A percentile compares a stretch with the other conserved stretches of the same genome.
These are phyloP conservation scores for Fusarium sp. DNA, from an alignment of 2,329 filamentous ascomycete species.

Conservation along the genomic window DNA sequence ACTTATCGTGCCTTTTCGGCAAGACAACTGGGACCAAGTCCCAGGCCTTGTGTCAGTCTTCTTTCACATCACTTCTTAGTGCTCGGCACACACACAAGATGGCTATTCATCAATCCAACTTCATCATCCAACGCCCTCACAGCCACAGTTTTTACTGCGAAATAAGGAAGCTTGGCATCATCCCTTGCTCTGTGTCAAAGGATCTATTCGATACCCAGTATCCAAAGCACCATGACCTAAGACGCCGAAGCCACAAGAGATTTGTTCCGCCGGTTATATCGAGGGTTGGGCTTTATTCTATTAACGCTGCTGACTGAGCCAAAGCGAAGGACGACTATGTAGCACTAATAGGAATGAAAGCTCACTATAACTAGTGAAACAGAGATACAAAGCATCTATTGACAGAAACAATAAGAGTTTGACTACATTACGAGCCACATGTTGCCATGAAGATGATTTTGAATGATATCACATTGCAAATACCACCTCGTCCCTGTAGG, in stretches of 20 bases:
- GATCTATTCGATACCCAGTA: neutral
- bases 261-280: too few species aligned
- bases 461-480: neutral
- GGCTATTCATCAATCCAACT: neutral
- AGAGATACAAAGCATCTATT: neutral
- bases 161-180: neutral
- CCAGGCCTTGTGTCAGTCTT: neutral
- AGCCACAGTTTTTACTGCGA: neutral
- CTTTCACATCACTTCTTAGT: neutral
- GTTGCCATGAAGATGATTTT: neutral
- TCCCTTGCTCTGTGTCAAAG: neutral
- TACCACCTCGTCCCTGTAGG: neutral
- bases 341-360: too few species aligned
- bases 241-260: neutral
- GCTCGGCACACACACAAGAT: neutral
- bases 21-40: neutral
- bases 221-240: neutral
- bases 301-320: too few species aligned
- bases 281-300: too few species aligned
- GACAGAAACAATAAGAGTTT: neutral
- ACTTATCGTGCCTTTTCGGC: neutral
- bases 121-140: neutral
- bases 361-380: too few species aligned
- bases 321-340: too few species aligned
- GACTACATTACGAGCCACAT: neutral